Evolutionary conservation across 2,329 filamentous ascomycete species (phyloP), one percentile per base, ranked within the genome.

Genomic region (Fusarium solani-melongenae): DNA sequence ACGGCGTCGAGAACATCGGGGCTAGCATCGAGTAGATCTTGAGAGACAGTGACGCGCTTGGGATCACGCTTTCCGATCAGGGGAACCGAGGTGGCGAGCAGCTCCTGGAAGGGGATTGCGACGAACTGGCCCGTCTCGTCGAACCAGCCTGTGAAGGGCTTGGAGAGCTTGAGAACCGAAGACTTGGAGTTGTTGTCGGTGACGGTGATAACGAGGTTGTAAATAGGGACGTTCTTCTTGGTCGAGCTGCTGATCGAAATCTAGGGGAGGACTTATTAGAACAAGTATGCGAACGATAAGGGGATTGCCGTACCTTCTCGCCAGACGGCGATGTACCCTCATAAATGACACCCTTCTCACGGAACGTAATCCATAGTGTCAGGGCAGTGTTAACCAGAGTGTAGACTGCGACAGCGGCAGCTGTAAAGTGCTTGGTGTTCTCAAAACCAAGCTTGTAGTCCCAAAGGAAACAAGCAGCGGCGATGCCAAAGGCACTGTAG

Each of bases 361-460:
- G 92, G 27, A 88, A 88, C 88, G 91, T 93, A 67, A 97, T 90
- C 96, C 96, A 99, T 77, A 91, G 89, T 39, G 94, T 95, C 77
- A 98, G 88, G 3, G 88, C 86, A 33, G 89, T 88, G 81, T 98
- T 98, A 59, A 99, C 84, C 3, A 93, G 61, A 46, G 94, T 91
- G 85, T 99, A 99, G 17, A 92, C 80, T 12, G 88, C 87, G 6
- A 98, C 96, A 5, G 96, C 96, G 41, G 88, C 89, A 4, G 93
- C 89, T 0, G 96, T 97, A 85, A 92, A 96, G 72, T 88, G 85
- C 83, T 96, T 97, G 20, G 95, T 98, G 70, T 84, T 86, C 72
- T 98, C 94, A 88, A 96, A 98, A 77, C 95, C 96, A 56, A 95
- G 87, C 80, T 94, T 94, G 86, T 94, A 97, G 88, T 99, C 96